These are phyloP conservation scores for Flaveria bidentis DNA, from an alignment of 129 eudicot genomes.

Conservation along the genomic window DNA sequence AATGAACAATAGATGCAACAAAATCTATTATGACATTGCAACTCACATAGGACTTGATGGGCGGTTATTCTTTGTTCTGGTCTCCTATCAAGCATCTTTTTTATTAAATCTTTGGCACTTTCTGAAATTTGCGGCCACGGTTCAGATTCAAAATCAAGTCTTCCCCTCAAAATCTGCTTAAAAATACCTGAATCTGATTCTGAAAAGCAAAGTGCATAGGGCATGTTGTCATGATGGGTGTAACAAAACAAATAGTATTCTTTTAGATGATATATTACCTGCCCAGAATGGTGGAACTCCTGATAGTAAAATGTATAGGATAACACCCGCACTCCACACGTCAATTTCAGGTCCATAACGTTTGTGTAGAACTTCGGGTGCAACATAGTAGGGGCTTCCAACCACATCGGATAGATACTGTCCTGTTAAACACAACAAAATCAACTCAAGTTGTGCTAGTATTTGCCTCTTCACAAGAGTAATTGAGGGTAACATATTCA, in stretches of 20 bases:
- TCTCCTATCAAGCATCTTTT: constrained; percentile 48
- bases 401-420: constrained; percentile 59
- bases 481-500: background rate
- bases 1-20: background rate
- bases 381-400: constrained; percentile 68
- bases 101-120: constrained; percentile 55
- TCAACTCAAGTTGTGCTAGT: background rate
- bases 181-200: constrained; percentile 57
- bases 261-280: constrained; percentile 33
- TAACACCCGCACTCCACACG: constrained; percentile 71
- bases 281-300: constrained; percentile 76
- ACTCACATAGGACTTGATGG: constrained; percentile 56
- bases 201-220: constrained; percentile 16
- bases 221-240: background rate
- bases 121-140: constrained; percentile 60
- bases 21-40: constrained; percentile 2
- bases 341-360: constrained; percentile 61
- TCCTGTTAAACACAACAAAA: constrained; percentile 28
- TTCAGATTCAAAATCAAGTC: constrained; percentile 49
- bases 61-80: constrained; percentile 51
- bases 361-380: constrained; percentile 59
- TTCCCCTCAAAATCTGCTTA: constrained; percentile 51
- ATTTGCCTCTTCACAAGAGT: background rate
- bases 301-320: constrained; percentile 52
- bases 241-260: background rate